phyloP scores from a whole-genome alignment of 495 filamentous ascomycete genomes.

The Aspergillus bridgeri region DNA sequence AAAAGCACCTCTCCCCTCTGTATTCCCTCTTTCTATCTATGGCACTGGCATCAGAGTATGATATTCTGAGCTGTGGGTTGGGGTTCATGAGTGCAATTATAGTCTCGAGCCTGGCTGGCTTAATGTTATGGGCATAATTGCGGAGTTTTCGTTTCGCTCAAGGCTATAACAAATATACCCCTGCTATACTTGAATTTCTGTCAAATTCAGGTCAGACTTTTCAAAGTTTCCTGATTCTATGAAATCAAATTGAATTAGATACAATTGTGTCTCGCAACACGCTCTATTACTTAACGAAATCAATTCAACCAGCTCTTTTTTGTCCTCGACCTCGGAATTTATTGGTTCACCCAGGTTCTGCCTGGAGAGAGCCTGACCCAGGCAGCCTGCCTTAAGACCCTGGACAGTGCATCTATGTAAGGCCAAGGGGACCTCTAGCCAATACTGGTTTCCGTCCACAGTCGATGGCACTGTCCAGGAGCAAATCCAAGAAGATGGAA shows the following conservation, averaged over 20 bases:
- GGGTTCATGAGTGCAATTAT: background rate
- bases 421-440: background rate
- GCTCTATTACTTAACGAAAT: background rate
- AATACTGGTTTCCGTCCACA: background rate
- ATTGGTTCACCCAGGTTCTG: background rate
- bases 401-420: background rate
- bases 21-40: background rate
- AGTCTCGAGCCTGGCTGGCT: background rate
- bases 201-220: background rate
- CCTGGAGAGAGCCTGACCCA: background rate
- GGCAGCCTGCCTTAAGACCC: too few species aligned
- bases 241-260: conserved; percentile 9
- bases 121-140: background rate
- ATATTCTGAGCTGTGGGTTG: background rate
- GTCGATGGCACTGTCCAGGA: background rate
- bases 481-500: background rate
- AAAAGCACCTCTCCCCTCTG: background rate
- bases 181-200: background rate
- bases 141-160: background rate
- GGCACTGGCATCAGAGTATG: background rate
- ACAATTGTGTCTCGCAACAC: conserved; percentile 13
- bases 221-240: background rate
- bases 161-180: background rate
- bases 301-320: conserved; percentile 1
- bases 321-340: background rate